Conservation (phyloP, 2,329 filamentous ascomycete species). For the Trichoderma asperellum region DNA sequence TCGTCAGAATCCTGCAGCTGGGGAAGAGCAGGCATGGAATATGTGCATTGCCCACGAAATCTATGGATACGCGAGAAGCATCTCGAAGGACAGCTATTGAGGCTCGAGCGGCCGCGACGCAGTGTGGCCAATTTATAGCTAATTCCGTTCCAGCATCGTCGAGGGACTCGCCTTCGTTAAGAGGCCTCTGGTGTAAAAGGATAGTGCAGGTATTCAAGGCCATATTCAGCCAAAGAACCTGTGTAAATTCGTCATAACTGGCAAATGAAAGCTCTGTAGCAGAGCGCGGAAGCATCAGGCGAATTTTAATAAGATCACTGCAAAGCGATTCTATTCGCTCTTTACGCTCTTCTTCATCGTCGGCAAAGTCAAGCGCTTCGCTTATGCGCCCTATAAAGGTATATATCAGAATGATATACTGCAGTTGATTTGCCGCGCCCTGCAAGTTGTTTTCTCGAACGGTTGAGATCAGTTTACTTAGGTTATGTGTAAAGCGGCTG, state of each 20-base stretch:
- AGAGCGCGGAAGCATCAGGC: constrained; percentile 34
- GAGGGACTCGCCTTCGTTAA: constrained; percentile 25
- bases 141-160: constrained; percentile 24
- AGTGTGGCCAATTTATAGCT: constrained; percentile 35
- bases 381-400: constrained; percentile 33
- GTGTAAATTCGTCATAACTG: constrained; percentile 28
- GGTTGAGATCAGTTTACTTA: constrained; percentile 31
- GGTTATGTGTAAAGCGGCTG: constrained; percentile 26
- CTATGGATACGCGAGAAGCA: constrained; percentile 28
- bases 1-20: constrained; percentile 31
- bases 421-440: constrained; percentile 27
- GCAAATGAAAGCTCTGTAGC: constrained; percentile 34
- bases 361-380: constrained; percentile 31
- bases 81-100: constrained; percentile 32
- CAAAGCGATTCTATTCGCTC: constrained; percentile 30
- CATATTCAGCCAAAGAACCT: constrained; percentile 34
- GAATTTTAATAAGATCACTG: constrained; percentile 30
- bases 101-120: constrained; percentile 33
- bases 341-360: constrained; percentile 28
- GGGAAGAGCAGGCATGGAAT: constrained; percentile 32
- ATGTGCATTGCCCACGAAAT: constrained; percentile 33
- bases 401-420: constrained; percentile 35
- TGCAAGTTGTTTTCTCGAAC: constrained; percentile 29
- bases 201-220: constrained; percentile 32
- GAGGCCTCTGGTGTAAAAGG: constrained; percentile 33